Evolutionary conservation across 805 yeast genomes (phyloP).

Genomic region (Candida ovalis): DNA sequence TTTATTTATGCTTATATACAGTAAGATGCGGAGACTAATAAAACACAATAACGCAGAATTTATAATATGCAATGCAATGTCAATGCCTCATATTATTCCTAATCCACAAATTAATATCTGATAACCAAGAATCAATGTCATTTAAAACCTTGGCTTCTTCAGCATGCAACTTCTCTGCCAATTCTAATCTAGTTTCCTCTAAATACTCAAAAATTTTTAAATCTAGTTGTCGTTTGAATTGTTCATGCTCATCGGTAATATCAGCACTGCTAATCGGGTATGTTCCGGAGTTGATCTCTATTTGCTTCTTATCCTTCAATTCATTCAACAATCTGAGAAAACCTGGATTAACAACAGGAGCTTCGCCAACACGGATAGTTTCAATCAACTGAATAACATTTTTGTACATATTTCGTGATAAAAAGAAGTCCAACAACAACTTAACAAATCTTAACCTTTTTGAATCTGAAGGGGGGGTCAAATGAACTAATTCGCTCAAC

Average conservation of each 20-base stretch:
- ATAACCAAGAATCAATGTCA: not conserved
- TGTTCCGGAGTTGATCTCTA: not conserved
- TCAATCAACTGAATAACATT: not conserved
- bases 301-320: not conserved
- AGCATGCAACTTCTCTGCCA: not conserved
- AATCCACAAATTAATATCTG: not conserved
- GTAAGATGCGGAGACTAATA: not conserved
- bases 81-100: not conserved
- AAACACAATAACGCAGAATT: not conserved
- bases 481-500: slow-evolving; percentile 6
- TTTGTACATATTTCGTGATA: not conserved
- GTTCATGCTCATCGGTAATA: not conserved
- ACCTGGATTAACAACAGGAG: not conserved
- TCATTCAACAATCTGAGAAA: not conserved
- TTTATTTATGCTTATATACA: not conserved
- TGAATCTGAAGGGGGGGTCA: slow-evolving; percentile 10
- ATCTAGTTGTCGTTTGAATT: not conserved
- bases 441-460: slow-evolving; percentile 13
- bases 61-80: not conserved
- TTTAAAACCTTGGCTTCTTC: not conserved
- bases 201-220: not conserved
- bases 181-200: not conserved
- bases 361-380: not conserved
- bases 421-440: slow-evolving; percentile 5
- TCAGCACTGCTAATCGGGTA: not conserved